Conservation (phyloP, 1,139 yeast species). For the Taphrina flavorubra region DNA sequence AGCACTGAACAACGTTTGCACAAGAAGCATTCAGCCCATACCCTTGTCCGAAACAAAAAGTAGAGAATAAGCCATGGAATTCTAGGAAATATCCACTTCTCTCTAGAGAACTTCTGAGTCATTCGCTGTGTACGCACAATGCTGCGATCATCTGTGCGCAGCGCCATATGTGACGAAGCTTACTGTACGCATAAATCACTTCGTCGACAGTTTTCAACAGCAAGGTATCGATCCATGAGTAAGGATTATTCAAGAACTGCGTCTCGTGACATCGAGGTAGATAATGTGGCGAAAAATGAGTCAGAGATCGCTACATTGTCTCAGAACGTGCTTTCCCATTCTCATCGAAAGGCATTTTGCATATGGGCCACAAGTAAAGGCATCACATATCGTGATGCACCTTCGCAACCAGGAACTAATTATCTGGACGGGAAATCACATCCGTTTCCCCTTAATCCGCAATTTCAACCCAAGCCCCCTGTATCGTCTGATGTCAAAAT, state of each 20-base stretch:
- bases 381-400: not conserved
- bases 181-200: no score
- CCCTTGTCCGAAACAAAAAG: no score
- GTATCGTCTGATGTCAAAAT: constrained; percentile 3
- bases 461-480: constrained; percentile 28
- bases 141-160: no score
- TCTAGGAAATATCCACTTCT: no score
- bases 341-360: constrained; percentile 27
- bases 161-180: no score
- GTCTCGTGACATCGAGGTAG: not conserved
- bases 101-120: no score
- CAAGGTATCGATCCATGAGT: not conserved
- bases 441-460: constrained; percentile 37
- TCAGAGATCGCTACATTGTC: constrained; percentile 11
- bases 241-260: not conserved
- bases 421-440: constrained; percentile 33
- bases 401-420: constrained; percentile 27
- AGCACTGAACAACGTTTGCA: no score
- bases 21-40: no score
- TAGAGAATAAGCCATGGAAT: no score
- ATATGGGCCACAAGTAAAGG: constrained; percentile 28
- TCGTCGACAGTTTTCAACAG: not conserved
- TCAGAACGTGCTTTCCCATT: constrained; percentile 18
- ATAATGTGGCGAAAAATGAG: not conserved
- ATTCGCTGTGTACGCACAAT: no score